phyloP scores from a whole-genome alignment of 192 early-diverging fungal genomes.

The Coemansia sp. region DNA sequence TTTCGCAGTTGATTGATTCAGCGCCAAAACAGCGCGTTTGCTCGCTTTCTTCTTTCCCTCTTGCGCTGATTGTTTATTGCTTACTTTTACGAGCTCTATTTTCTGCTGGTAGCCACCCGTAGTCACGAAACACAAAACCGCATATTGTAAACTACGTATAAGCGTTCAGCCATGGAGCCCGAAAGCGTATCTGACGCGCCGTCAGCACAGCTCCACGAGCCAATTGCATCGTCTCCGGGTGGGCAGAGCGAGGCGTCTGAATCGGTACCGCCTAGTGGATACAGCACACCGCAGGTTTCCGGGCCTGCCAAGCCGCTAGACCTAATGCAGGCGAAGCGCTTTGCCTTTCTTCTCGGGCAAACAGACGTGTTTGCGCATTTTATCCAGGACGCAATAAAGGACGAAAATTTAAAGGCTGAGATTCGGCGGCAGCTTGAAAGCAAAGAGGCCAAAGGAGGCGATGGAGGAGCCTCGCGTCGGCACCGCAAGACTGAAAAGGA shows the following conservation, averaged over 20 bases:
- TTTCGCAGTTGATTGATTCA: too few relatives aligned
- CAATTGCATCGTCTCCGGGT: background rate
- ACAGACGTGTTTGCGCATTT: conserved; percentile 77
- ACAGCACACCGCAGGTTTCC: conserved; percentile 35
- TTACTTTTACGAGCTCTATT: conserved; percentile 3
- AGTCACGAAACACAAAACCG: background rate
- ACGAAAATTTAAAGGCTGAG: conserved; percentile 55
- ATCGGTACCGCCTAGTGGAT: conserved; percentile 48
- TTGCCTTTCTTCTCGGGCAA: conserved; percentile 57
- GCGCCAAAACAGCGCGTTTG: too few relatives aligned
- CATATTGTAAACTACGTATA: background rate
- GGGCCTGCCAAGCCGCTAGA: conserved; percentile 47
- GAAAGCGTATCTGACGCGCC: background rate
- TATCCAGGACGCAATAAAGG: conserved; percentile 59
- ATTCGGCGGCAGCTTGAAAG: conserved; percentile 47
- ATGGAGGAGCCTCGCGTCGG: conserved; percentile 59
- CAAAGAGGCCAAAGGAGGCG: conserved; percentile 28
- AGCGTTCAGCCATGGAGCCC: background rate
- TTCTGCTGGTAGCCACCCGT: background rate
- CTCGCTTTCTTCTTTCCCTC: conserved; percentile 5
- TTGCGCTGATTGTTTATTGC: conserved; percentile 5
- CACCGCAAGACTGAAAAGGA: conserved; percentile 96
- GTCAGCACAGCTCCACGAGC: background rate
- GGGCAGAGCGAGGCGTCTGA: conserved; percentile 30
- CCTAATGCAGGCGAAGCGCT: conserved; percentile 50